Evolutionary conservation across 139 green algal species (phyloP).

Genomic region (Coelastrella sp.): DNA sequence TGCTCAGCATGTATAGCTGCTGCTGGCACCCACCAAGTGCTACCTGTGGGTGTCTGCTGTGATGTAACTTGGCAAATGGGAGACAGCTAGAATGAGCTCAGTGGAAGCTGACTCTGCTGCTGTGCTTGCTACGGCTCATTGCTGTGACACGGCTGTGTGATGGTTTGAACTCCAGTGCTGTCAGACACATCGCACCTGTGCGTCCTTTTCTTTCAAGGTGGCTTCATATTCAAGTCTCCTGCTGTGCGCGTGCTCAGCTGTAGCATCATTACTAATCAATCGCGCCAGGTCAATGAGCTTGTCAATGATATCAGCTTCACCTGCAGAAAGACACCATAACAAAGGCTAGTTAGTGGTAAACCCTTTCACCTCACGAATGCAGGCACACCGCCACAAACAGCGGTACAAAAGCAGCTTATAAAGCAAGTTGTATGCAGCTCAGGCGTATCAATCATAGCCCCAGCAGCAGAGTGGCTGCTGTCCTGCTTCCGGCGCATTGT

Average conservation of each 20-base stretch:
- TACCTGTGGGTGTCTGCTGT: no score
- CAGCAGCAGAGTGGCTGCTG: no score
- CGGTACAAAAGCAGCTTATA: not conserved
- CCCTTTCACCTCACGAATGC: not conserved
- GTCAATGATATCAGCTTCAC: slow-evolving; percentile 15
- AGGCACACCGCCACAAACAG: not conserved
- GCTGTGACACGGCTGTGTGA: not conserved
- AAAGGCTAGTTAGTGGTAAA: not conserved
- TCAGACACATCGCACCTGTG: not conserved
- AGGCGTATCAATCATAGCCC: no score
- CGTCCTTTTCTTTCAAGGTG: not conserved
- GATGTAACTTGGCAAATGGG: no score
- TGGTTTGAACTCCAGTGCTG: not conserved
- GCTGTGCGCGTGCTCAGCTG: not conserved
- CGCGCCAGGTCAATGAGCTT: slow-evolving; percentile 5
- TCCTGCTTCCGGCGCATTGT: no score
- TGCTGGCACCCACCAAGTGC: no score
- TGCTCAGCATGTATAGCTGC: no score
- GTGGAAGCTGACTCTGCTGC: not conserved
- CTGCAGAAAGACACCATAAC: not conserved
- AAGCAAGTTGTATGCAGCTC: not conserved
- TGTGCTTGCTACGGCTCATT: not conserved
- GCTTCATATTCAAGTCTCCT: not conserved
- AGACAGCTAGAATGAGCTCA: no score
- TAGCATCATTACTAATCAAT: slow-evolving; percentile 1